Evolutionary conservation across 257 asterid species (phyloP), one percentile per base, ranked within the genome.

Genomic region (Thymus mandschuricus): DNA sequence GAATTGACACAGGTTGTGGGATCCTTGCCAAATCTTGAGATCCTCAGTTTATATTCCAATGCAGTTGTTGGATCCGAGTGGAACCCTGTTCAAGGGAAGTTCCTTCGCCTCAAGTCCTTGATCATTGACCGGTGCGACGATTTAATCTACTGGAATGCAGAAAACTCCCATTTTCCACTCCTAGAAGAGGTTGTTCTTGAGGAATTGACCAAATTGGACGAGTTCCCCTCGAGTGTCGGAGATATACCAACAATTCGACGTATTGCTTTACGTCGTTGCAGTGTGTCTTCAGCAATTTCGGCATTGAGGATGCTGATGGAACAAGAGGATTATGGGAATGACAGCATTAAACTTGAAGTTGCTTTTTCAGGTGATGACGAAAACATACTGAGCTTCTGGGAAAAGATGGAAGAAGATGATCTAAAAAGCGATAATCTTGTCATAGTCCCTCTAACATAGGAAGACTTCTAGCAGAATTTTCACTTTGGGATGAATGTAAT

Each of bases 51-150:
- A 31, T 2, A 27, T 12, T 12, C 0, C 9, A 9, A 3, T 52
- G 11, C 33, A 2, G 68, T 30, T 5, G 2, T 0, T 8, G 72
- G 45, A 31, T 11, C 41, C 0, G 65, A 54, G 1, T 73, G 78
- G 78, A 55, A 8, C 43, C 66, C 78, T 9, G 10, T 29, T 35
- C 74, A 68, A 27, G 74, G 74, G 35, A 62, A 58, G 41, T 75
- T 75, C 59, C 49, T 4, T 15, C 31, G 38, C 6, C 57, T 73
- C 6, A 45, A 6, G 66, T 2, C 12, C 30, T 40, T 64, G 15
- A 4, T 0, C 4, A 43, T 65, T 15, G 5, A 0, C 6, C 1
- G 34, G 1, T 27, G n/a, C 2, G 31, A 65, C 9, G 51, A 73
- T 13, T 52, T 73, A 8, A 30, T 64, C 6, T 12, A 35, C 5